A percentile compares a stretch with the other conserved stretches of the same genome.
Conservation (phyloP, 495 filamentous ascomycete species). For the Halenospora varia region DNA sequence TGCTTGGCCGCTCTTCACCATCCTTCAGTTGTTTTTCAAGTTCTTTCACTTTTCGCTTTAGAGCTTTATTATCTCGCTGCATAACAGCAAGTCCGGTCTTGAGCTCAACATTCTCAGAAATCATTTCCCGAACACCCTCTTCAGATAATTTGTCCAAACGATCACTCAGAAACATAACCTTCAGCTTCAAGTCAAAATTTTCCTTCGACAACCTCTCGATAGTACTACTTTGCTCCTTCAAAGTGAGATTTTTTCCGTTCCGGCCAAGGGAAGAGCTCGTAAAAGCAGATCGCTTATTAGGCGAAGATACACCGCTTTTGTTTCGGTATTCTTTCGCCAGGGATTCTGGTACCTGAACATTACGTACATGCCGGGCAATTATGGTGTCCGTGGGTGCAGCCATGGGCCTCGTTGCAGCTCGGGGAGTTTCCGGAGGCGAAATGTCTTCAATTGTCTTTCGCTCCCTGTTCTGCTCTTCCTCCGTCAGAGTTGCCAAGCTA, state of each 20-base stretch:
- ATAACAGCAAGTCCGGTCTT: slow-evolving; percentile 83
- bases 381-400: slow-evolving; percentile 78
- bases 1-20: slow-evolving; percentile 57
- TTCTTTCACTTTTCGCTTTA: slow-evolving; percentile 75
- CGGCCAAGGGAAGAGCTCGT: slow-evolving; percentile 46
- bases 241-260: slow-evolving; percentile 76
- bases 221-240: slow-evolving; percentile 95
- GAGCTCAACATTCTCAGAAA: slow-evolving; percentile 92
- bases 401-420: slow-evolving; percentile 42
- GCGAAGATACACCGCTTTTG: slow-evolving; percentile 49
- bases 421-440: slow-evolving; percentile 39
- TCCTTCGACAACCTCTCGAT: slow-evolving; percentile 94
- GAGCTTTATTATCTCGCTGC: slow-evolving; percentile 79
- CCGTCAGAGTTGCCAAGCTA: slow-evolving; percentile 55
- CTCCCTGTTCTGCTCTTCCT: slow-evolving; percentile 44
- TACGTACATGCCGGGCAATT: slow-evolving; percentile 79
- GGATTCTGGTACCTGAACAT: slow-evolving; percentile 86
- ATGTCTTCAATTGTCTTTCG: slow-evolving; percentile 7
- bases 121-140: slow-evolving; percentile 95
- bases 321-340: slow-evolving; percentile 76
- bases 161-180: slow-evolving; percentile 94
- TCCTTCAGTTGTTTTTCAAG: slow-evolving; percentile 82
- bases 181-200: slow-evolving; percentile 96
- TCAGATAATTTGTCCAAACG: slow-evolving; percentile 89
- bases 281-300: slow-evolving; percentile 43